Base-by-base conservation (phyloP, 2,329 filamentous ascomycete genomes). In the Aspergillus vadensis region DNA sequence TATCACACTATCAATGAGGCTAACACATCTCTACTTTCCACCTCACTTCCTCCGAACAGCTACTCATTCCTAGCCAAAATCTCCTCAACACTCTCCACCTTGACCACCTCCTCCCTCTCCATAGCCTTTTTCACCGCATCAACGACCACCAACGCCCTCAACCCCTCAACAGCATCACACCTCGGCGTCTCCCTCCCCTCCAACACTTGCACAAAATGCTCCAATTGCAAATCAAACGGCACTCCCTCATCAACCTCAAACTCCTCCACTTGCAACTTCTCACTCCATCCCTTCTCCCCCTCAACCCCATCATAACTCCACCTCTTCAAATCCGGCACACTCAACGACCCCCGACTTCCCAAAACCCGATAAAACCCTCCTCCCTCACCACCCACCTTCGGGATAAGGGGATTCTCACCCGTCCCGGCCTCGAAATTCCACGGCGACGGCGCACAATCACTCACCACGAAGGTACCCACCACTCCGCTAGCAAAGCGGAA, bases 401-500 rank as follows among this genome's bases (percentile, higher is more conserved):
- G 80, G 52, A 87, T 81, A 0, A 76, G 69, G 0, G 84, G 82
- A 60, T 86, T 87, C 71, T 87, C 85, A 2, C 84, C 84, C 0
- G 85, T 86, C 0, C 83, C 85, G 2, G 77, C 72, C 67, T 87
- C 85, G 52, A 86, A 87, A 59, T 78, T 83, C 67, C 85, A 80
- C 1, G 82, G 81, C 0, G 80, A 82, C 0, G 82, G 79, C 0
- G 79, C 76, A 7, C 79, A 77, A 67, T 88, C 85, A 10, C 79
- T 82, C 2, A 86, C 67, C 2, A 88, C 59, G 65, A 87, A 87
- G 0, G 83, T 85, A 0, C 84, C 85, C 0, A 87, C 83, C 2
- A 80, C 77, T 0, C 85, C 85, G 2, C 77, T 82, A 1, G 75
- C 76, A 66, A 87, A 88, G 0, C 78, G 74, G 14, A 87, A 66